Evolutionary conservation across 345 rosid genomes (phyloP).

Genomic region (Eucalyptus sp.): DNA sequence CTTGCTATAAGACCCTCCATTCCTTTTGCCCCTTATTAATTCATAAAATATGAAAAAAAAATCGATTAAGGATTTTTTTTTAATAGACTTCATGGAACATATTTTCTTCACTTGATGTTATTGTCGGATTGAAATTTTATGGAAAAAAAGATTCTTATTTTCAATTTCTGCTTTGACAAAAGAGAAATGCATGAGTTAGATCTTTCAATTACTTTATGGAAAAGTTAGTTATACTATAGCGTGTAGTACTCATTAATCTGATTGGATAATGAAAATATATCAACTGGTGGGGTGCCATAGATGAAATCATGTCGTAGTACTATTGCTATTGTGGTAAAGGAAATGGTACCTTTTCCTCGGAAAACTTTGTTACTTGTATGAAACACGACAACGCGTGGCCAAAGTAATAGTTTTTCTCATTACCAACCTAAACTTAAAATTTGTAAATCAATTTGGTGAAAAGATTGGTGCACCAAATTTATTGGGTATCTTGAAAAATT

Average conservation of each 20-base stretch:
- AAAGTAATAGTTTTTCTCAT: not conserved
- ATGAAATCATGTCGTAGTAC: not conserved
- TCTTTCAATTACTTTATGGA: not conserved
- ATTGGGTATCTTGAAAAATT: not conserved
- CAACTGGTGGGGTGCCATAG: rapidly evolving
- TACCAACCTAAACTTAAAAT: not conserved
- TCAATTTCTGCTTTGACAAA: not conserved
- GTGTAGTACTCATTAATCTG: not conserved
- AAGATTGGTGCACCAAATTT: not conserved
- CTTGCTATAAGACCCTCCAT: not conserved
- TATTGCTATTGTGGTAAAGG: not conserved
- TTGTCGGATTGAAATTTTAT: not conserved
- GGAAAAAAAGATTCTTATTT: not conserved
- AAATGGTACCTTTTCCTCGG: not conserved
- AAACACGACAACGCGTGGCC: rapidly evolving
- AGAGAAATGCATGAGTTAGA: not conserved
- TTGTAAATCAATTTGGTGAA: not conserved
- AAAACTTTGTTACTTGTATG: not conserved
- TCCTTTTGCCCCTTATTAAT: not conserved
- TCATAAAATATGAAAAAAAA: not conserved
- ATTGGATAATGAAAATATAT: not conserved
- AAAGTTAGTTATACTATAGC: not conserved
- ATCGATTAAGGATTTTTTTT: no score
- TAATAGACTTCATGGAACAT: no score
- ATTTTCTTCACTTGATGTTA: not conserved